These are phyloP conservation scores for Neoconidiobolus thromboides DNA, from an alignment of 371 early-diverging fungal genomes.

Conservation along the genomic window DNA sequence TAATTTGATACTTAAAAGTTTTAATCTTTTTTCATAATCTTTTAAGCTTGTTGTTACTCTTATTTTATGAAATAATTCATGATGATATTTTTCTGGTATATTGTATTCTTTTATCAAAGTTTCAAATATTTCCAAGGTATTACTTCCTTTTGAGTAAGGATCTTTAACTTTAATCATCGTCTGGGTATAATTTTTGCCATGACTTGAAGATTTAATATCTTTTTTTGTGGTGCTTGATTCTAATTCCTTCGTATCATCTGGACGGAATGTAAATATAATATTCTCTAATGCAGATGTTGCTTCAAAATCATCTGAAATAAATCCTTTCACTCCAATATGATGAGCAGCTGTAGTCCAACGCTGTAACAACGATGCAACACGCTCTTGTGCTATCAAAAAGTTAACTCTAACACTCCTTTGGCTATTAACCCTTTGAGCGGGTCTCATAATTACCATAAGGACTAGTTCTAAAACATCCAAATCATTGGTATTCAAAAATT, in stretches of 20 bases:
- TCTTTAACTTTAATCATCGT: constrained; percentile 14
- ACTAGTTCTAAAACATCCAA: constrained; percentile 48
- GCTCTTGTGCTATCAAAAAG: constrained; percentile 39
- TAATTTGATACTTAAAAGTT: constrained; percentile 49
- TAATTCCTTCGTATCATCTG: background rate
- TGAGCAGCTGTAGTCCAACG: constrained; percentile 28
- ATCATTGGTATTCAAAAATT: constrained; percentile 47
- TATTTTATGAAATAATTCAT: constrained; percentile 56
- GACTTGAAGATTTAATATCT: background rate
- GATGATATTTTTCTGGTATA: constrained; percentile 57
- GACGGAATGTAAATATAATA: no score
- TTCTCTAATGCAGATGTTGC: background rate
- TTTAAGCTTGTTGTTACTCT: constrained; percentile 43
- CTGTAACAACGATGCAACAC: constrained; percentile 34
- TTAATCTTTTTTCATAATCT: constrained; percentile 21
- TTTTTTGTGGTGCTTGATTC: background rate
- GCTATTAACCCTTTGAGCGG: constrained; percentile 60
- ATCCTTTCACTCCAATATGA: constrained; percentile 14
- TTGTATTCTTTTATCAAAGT: constrained; percentile 32
- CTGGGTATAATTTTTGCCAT: constrained; percentile 6
- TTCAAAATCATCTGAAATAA: background rate
- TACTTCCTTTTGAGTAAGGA: constrained; percentile 8
- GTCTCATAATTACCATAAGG: constrained; percentile 50
- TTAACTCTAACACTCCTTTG: constrained; percentile 44
- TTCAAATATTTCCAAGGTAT: constrained; percentile 21